These are phyloP conservation scores for Suillus bovinus DNA, from an alignment of 768 basidiomycete genomes.

Conservation along the genomic window DNA sequence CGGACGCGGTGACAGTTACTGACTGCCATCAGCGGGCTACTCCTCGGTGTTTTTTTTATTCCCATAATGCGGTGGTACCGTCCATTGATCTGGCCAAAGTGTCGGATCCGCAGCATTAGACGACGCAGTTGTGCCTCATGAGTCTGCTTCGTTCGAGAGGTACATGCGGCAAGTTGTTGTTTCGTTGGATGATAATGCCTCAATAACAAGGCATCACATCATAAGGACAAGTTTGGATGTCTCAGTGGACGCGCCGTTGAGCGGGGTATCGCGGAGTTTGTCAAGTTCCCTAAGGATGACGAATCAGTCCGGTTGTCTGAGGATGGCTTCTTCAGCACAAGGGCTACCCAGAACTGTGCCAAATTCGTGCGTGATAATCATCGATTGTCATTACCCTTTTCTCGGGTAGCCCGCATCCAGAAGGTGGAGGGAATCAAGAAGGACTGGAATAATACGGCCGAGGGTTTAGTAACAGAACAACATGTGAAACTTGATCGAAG, in stretches of 20 bases:
- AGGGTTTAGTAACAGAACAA: slow-evolving; percentile 17
- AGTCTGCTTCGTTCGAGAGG: not conserved
- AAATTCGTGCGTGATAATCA: not conserved
- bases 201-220: not conserved
- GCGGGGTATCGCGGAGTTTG: not conserved
- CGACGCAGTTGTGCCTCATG: not conserved
- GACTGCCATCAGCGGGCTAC: slow-evolving; percentile 5
- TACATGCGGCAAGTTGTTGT: not conserved
- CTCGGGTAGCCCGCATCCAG: slow-evolving; percentile 22
- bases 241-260: not conserved
- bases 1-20: slow-evolving; percentile 19
- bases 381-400: not conserved
- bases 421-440: slow-evolving; percentile 25
- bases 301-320: not conserved
- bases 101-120: not conserved
- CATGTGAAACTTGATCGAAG: slow-evolving; percentile 15
- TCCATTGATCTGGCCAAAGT: not conserved
- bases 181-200: not conserved
- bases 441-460: slow-evolving; percentile 29
- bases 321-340: not conserved
- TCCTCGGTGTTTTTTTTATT: slow-evolving; percentile 4
- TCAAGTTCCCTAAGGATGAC: not conserved
- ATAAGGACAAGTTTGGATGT: not conserved
- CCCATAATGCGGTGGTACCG: not conserved
- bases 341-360: not conserved